Evolutionary conservation across 2,329 filamentous ascomycete species (phyloP).

Genomic region (Elsinoe ampelina): DNA sequence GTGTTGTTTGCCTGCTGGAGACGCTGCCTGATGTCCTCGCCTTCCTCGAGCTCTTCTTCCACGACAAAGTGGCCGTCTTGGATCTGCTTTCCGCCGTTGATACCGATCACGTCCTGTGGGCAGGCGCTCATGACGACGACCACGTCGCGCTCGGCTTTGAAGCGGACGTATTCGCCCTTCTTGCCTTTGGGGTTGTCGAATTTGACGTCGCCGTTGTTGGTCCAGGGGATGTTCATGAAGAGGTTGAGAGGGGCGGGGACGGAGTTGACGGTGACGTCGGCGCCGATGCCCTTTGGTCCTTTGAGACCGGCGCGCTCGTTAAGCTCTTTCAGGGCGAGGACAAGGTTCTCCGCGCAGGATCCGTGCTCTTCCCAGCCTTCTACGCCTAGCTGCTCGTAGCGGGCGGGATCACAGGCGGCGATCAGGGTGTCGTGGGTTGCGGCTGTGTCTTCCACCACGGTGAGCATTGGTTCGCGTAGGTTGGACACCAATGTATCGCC

Average conservation of each 20-base stretch:
- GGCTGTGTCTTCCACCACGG: slow-evolving; percentile 36
- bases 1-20: neutral
- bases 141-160: slow-evolving; percentile 37
- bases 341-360: slow-evolving; percentile 41
- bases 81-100: slow-evolving; percentile 33
- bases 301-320: slow-evolving; percentile 39
- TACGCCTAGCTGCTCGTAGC: slow-evolving; percentile 35
- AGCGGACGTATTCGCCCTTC: slow-evolving; percentile 34
- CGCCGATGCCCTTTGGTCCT: slow-evolving; percentile 37
- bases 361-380: slow-evolving; percentile 35
- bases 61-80: slow-evolving; percentile 38
- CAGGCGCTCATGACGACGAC: slow-evolving; percentile 41
- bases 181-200: slow-evolving; percentile 35
- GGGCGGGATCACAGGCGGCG: slow-evolving; percentile 35
- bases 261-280: slow-evolving; percentile 40
- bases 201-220: slow-evolving; percentile 32
- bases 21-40: slow-evolving; percentile 10
- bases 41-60: slow-evolving; percentile 20
- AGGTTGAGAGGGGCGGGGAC: slow-evolving; percentile 39
- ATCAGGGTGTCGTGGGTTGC: slow-evolving; percentile 41
- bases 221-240: slow-evolving; percentile 40
- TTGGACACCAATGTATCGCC: slow-evolving; percentile 38
- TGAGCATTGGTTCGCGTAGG: slow-evolving; percentile 38
- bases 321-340: slow-evolving; percentile 39
- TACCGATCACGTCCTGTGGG: slow-evolving; percentile 36